Percentiles rank a stretch among this genome's conserved stretches.
phyloP scores from a whole-genome alignment of 2,329 filamentous ascomycete genomes.

The Dactylella cylindrospora region DNA sequence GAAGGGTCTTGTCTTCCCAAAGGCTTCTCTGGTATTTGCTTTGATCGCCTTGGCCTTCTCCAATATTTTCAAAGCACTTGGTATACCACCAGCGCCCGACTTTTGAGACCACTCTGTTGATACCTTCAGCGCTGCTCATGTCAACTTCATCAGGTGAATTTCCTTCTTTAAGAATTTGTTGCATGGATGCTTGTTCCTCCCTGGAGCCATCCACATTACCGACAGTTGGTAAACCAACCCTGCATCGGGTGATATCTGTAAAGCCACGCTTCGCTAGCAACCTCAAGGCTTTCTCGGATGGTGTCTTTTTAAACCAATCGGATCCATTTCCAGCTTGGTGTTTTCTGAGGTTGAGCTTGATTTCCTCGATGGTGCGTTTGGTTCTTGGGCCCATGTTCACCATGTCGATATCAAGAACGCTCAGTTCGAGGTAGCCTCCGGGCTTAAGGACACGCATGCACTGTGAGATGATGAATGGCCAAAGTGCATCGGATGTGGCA shows the following conservation, averaged over 20 bases:
- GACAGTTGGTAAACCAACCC: conserved; percentile 73
- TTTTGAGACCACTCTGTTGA: conserved; percentile 86
- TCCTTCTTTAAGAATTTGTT: conserved; percentile 39
- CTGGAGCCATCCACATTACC: conserved; percentile 55
- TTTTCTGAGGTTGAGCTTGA: conserved; percentile 69
- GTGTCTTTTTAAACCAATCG: conserved; percentile 50
- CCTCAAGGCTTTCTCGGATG: conserved; percentile 62
- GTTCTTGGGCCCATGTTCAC: conserved; percentile 77
- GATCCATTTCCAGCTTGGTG: conserved; percentile 64
- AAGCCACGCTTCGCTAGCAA: conserved; percentile 71
- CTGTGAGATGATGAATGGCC: conserved; percentile 71
- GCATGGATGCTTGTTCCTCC: conserved; percentile 46
- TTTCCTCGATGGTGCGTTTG: conserved; percentile 66
- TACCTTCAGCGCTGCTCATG: conserved; percentile 62
- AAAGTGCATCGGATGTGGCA: conserved; percentile 67
- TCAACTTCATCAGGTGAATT: conserved; percentile 52
- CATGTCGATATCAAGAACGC: conserved; percentile 75
- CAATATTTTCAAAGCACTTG: conserved; percentile 77
- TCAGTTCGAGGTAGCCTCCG: conserved; percentile 76
- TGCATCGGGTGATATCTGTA: conserved; percentile 70
- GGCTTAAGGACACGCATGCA: conserved; percentile 75
- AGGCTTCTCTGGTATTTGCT: conserved; percentile 64
- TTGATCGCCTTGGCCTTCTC: conserved; percentile 55
- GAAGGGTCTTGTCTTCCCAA: conserved; percentile 73
- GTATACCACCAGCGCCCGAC: conserved; percentile 97